phyloP scores from a whole-genome alignment of 345 rosid species.

The Boechera retrofracta region DNA sequence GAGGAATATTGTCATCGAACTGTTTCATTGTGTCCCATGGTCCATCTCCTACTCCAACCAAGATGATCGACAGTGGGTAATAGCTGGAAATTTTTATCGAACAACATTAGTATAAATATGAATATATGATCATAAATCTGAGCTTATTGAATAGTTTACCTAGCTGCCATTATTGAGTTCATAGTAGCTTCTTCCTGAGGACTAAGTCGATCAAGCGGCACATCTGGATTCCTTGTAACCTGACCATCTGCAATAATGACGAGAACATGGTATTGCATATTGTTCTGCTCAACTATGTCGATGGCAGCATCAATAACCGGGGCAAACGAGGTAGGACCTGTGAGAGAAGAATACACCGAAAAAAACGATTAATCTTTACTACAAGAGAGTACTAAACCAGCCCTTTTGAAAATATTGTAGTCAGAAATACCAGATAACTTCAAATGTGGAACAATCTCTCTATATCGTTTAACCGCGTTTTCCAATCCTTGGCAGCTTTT shows the following conservation, averaged over 20 bases:
- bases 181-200: constrained; percentile 88
- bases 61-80: constrained; percentile 82
- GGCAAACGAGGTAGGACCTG: constrained; percentile 98
- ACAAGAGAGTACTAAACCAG: neutral
- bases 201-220: constrained; percentile 64
- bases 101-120: neutral
- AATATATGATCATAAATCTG: constrained; percentile 3
- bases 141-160: constrained; percentile 52
- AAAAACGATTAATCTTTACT: constrained; percentile 2
- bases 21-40: constrained; percentile 95
- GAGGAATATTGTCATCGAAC: constrained; percentile 91
- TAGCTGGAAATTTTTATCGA: constrained; percentile 51
- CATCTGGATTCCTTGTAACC: constrained; percentile 77
- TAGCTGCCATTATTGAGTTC: constrained; percentile 85
- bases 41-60: constrained; percentile 98
- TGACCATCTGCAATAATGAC: constrained; percentile 97
- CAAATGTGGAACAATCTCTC: constrained; percentile 75
- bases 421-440: constrained; percentile 69
- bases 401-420: neutral
- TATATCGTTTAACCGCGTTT: constrained; percentile 73
- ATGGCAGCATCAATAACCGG: constrained; percentile 85
- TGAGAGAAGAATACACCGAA: neutral
- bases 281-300: constrained; percentile 77
- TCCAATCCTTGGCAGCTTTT: constrained; percentile 77
- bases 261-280: constrained; percentile 85